Evolutionary conservation across 2,329 filamentous ascomycete genomes (phyloP), one percentile per base, ranked within the genome.

Genomic region (Paracoccidioides brasiliensis): DNA sequence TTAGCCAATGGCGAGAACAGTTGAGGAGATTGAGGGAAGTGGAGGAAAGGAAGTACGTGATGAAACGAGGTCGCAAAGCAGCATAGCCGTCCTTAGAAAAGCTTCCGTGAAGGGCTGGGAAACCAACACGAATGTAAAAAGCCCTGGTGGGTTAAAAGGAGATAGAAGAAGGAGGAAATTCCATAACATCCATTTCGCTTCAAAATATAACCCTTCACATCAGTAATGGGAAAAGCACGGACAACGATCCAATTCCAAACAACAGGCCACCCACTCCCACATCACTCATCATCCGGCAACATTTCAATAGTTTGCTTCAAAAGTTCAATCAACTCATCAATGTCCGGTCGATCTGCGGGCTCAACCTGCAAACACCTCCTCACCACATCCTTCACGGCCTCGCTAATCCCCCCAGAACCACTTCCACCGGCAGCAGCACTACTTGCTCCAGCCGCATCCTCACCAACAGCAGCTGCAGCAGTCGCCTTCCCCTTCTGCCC

Each of bases 311-410:
- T 85, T 14, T 76, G 75, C 69, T 90, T 81, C n/a, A 95, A 83
- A 68, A 93, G 79, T 46, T 74, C 72, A 62, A 94, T 93, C 69
- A 96, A 73, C 71, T 93, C 84, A 63, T 89, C 82, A 57, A 95
- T 85, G 70, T 94, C 87, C 14, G 93, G 93, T 60, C 93, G 77
- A 68, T 97, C 91, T 3, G 79, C 80, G 0, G 91, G 86, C 74
- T 98, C 93, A 33, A 97, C 87, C 63, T 77, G 81, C 66, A 98
- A 75, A 72, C 93, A 98, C 67, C 80, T 84, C 67, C 90, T 79
- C 54, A 98, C 91, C 10, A 98, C 81, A 57, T 95, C 85, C 69
- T 91, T 86, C 48, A 96, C 88, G 1, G 81, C 78, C 53, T 91
- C 88, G 61, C 86, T 90, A 57, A 96, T 90, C 22, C 55, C 54